These are phyloP conservation scores for Penicillium coprophilum DNA, from an alignment of 495 filamentous ascomycete species.

Conservation along the genomic window DNA sequence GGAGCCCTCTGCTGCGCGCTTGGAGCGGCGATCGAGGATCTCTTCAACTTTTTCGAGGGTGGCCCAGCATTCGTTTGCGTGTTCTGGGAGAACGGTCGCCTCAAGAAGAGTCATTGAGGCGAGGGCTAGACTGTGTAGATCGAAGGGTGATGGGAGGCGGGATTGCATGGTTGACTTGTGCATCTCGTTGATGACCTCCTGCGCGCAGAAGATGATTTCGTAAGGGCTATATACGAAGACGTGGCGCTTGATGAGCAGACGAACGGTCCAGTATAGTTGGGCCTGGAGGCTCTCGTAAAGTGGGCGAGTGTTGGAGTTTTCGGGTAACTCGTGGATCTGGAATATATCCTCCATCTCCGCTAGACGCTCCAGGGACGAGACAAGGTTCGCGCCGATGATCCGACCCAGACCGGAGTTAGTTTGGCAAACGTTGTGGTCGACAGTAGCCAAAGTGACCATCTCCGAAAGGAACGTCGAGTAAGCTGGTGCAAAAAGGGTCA, in stretches of 20 bases:
- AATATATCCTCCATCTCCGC: slow-evolving; percentile 42
- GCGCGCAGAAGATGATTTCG: slow-evolving; percentile 62
- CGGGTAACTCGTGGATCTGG: slow-evolving; percentile 31
- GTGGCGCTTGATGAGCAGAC: slow-evolving; percentile 60
- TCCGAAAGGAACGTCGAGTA: slow-evolving; percentile 49
- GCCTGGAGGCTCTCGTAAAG: slow-evolving; percentile 54
- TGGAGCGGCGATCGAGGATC: slow-evolving; percentile 42
- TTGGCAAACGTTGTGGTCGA: slow-evolving; percentile 44
- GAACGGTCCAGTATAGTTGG: slow-evolving; percentile 73
- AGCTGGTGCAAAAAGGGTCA: slow-evolving; percentile 27
- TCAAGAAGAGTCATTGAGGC: slow-evolving; percentile 66
- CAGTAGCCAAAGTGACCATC: slow-evolving; percentile 37
- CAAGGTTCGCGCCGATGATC: slow-evolving; percentile 39
- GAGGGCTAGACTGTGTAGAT: slow-evolving; percentile 71
- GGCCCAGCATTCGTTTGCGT: slow-evolving; percentile 45
- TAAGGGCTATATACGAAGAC: slow-evolving; percentile 54
- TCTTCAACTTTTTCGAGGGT: slow-evolving; percentile 46
- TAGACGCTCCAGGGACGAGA: slow-evolving; percentile 42
- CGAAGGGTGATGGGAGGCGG: slow-evolving; percentile 56
- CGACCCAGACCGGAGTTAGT: slow-evolving; percentile 42
- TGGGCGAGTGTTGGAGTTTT: slow-evolving; percentile 30
- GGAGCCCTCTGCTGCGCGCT: slow-evolving; percentile 20
- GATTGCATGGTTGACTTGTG: slow-evolving; percentile 50
- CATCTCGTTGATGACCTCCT: slow-evolving; percentile 57
- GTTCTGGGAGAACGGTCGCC: slow-evolving; percentile 54